Conservation (phyloP, 805 yeast species). For the Candida ficus region DNA sequence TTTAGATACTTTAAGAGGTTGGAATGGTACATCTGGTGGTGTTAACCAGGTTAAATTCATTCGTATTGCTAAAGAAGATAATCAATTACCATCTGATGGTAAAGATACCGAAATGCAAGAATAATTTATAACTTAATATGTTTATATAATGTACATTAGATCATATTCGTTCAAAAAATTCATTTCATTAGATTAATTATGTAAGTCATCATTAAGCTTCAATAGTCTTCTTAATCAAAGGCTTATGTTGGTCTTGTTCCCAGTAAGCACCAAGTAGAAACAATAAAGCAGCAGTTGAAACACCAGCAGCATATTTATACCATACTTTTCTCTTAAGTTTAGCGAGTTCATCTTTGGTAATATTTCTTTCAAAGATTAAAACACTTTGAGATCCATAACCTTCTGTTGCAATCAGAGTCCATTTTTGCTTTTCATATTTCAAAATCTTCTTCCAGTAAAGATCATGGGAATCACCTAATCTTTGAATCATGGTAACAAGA, state of each 20-base stretch:
- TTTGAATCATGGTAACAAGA: constrained; percentile 34
- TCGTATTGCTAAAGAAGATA: constrained; percentile 22
- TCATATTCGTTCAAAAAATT: too few species aligned
- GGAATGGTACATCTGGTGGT: constrained; percentile 86
- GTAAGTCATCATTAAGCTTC: background rate
- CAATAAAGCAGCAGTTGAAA: background rate
- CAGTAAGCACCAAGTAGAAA: background rate
- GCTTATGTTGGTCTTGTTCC: constrained; percentile 2
- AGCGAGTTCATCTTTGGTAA: constrained; percentile 11
- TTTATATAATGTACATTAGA: constrained; percentile 4
- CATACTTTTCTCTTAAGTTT: constrained; percentile 4
- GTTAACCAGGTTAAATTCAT: constrained; percentile 48
- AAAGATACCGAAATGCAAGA: constrained; percentile 13
- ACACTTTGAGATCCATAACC: constrained; percentile 27
- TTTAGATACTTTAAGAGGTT: constrained; percentile 54
- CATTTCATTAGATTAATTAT: background rate
- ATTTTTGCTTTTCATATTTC: constrained; percentile 33
- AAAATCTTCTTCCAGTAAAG: constrained; percentile 32
- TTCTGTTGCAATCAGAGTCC: constrained; percentile 51
- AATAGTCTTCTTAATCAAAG: constrained; percentile 6
- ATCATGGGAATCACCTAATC: constrained; percentile 33
- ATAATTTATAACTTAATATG: background rate
- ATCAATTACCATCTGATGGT: constrained; percentile 6
- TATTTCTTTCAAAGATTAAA: constrained; percentile 36
- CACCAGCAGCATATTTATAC: constrained; percentile 3